A percentile compares a stretch with the other conserved stretches of the same genome.
phyloP scores from a whole-genome alignment of 83 land plant species.

The Isoetes engelmannii region DNA sequence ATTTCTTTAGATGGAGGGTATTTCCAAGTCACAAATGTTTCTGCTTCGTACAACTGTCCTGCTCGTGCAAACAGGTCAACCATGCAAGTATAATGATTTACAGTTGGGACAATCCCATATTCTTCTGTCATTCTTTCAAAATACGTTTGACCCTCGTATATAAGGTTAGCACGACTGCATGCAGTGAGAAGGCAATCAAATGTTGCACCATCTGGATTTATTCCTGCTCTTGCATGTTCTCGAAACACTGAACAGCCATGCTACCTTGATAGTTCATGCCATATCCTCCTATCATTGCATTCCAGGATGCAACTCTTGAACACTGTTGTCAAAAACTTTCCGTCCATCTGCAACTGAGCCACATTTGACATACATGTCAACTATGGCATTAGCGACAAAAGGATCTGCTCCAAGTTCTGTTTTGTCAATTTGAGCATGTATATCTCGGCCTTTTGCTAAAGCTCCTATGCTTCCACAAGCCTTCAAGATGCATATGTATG shows the following conservation, averaged over 20 bases:
- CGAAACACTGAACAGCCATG: not conserved
- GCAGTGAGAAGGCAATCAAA: conserved; percentile 7
- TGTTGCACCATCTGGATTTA: no score
- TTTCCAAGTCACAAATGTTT: not conserved
- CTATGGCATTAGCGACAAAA: not conserved
- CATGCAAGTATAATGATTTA: not conserved
- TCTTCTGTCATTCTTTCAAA: conserved; percentile 3
- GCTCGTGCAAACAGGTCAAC: conserved; percentile 3
- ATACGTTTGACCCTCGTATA: not conserved
- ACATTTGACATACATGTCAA: conserved; percentile 12
- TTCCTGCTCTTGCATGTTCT: not conserved
- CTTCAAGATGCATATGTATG: not conserved
- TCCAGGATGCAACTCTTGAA: not conserved
- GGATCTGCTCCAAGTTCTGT: not conserved
- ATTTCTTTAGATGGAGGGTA: conserved; percentile 1
- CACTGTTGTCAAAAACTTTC: not conserved
- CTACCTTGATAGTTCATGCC: not conserved
- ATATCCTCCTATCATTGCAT: conserved; percentile 15
- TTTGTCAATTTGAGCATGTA: not conserved
- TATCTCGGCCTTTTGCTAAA: not conserved
- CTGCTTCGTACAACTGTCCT: conserved; percentile 3
- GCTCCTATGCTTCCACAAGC: conserved; percentile 13
- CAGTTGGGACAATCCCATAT: not conserved
- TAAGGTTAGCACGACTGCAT: not conserved
- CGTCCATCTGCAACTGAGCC: not conserved